Percentiles rank a stretch among this genome's conserved stretches.
Evolutionary conservation across 257 asterid species (phyloP).

Genomic region (Jacaranda mimosifolia): DNA sequence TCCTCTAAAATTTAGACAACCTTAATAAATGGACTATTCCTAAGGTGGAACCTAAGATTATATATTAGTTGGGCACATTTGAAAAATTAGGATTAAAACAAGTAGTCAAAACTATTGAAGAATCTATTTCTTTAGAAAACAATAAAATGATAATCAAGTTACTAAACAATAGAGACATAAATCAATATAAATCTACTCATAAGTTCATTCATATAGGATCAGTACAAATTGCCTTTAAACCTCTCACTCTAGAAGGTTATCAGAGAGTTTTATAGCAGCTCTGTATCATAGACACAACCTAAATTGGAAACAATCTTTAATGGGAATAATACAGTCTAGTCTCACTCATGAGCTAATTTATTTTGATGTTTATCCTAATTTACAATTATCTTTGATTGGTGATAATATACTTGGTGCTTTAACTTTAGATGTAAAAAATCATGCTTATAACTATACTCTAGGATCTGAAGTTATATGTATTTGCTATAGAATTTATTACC

Average conservation of each 20-base stretch:
- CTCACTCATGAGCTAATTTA: constrained; percentile 6
- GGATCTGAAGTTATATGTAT: constrained; percentile 5
- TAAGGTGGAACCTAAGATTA: no score
- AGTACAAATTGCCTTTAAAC: constrained; percentile 22
- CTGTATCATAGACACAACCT: constrained; percentile 4
- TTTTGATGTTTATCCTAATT: constrained; percentile 13
- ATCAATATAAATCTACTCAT: not conserved
- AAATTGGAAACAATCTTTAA: constrained; percentile 7
- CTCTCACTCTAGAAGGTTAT: constrained; percentile 7
- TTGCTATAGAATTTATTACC: constrained; percentile 17
- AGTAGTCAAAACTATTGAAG: constrained; percentile 12
- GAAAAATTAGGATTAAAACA: not conserved
- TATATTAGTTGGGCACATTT: no score
- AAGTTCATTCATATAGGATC: constrained; percentile 1
- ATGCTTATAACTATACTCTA: not conserved
- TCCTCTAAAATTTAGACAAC: no score
- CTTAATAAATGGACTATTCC: no score
- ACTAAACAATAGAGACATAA: not conserved
- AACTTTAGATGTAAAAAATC: not conserved
- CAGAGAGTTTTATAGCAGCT: constrained; percentile 15
- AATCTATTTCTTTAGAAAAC: not conserved
- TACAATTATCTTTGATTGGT: constrained; percentile 7
- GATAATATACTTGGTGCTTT: constrained; percentile 8
- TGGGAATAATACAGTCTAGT: constrained; percentile 13
- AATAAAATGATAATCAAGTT: constrained; percentile 1